Conservation (phyloP, 1,139 yeast species). For the Yamadazyma trypodendri region DNA sequence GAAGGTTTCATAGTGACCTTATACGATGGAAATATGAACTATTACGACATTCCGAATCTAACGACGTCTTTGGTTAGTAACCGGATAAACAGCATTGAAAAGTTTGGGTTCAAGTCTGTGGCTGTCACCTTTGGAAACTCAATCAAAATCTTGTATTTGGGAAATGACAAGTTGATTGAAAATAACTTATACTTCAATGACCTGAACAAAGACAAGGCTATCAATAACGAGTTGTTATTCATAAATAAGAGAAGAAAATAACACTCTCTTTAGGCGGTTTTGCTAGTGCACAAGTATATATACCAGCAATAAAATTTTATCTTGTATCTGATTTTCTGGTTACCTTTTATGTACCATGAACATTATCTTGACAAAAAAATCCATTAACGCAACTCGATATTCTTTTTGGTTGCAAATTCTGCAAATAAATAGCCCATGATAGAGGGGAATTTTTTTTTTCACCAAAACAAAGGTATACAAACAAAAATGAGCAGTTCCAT, state of each 20-base stretch:
- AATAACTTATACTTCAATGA: conserved; percentile 40
- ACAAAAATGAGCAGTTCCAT: too few species aligned
- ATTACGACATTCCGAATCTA: conserved; percentile 55
- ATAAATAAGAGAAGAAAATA: conserved; percentile 47
- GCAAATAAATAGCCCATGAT: too few species aligned
- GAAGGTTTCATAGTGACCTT: conserved; percentile 76
- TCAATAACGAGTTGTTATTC: conserved; percentile 41
- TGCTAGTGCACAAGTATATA: too few species aligned
- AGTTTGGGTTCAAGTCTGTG: conserved; percentile 76
- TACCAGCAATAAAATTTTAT: too few species aligned
- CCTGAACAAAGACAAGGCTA: conserved; percentile 12
- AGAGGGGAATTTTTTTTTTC: too few species aligned
- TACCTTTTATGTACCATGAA: too few species aligned
- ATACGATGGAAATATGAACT: conserved; percentile 58
- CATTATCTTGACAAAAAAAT: too few species aligned
- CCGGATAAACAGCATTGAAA: conserved; percentile 46
- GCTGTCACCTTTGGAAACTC: conserved; percentile 72
- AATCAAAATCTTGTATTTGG: conserved; percentile 70
- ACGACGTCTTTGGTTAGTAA: conserved; percentile 29
- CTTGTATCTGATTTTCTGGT: too few species aligned
- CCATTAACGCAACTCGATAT: too few species aligned
- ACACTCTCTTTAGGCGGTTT: conserved; percentile 1
- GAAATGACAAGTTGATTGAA: conserved; percentile 52
- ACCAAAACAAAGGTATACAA: too few species aligned
- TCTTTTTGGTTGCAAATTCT: too few species aligned